Conservation (phyloP, 495 filamentous ascomycete species). For the Penicillium odoratum region DNA sequence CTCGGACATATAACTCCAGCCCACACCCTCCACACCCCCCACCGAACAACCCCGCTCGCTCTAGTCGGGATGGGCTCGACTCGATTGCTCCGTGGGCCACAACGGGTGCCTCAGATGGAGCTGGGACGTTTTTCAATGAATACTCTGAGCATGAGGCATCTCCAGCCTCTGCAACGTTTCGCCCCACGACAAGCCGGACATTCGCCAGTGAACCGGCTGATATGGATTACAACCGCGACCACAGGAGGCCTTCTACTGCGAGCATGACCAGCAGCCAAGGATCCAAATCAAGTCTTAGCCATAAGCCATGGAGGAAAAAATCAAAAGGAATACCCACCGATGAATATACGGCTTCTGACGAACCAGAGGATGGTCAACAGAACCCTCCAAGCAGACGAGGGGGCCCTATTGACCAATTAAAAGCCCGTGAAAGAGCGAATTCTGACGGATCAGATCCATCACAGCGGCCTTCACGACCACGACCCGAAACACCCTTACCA, state of each 20-base stretch:
- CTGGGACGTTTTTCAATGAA: constrained; percentile 46
- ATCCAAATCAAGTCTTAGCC: constrained; percentile 74
- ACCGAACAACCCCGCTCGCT: constrained; percentile 26
- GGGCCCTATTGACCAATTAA: constrained; percentile 55
- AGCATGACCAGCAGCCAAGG: constrained; percentile 90
- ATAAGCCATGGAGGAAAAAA: constrained; percentile 66
- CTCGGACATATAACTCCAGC: constrained; percentile 25
- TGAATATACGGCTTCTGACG: constrained; percentile 62
- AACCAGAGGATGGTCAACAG: constrained; percentile 57
- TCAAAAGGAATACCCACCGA: constrained; percentile 81
- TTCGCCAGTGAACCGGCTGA: constrained; percentile 68
- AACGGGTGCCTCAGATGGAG: constrained; percentile 33
- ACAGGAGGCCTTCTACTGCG: constrained; percentile 83
- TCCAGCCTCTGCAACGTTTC: constrained; percentile 63
- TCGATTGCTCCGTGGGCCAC: constrained; percentile 40
- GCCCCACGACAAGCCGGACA: constrained; percentile 62
- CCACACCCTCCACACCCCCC: constrained; percentile 32
- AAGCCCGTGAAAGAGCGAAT: constrained; percentile 70
- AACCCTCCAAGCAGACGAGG: constrained; percentile 18
- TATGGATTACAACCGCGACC: constrained; percentile 64
- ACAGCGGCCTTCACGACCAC: constrained; percentile 67
- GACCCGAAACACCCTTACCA: constrained; percentile 68
- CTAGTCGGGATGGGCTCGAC: constrained; percentile 30
- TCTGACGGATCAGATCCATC: constrained; percentile 66
- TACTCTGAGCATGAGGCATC: constrained; percentile 48